These are phyloP conservation scores for Caryopteris hybrid DNA, from an alignment of 305 asterid genomes.

Conservation along the genomic window DNA sequence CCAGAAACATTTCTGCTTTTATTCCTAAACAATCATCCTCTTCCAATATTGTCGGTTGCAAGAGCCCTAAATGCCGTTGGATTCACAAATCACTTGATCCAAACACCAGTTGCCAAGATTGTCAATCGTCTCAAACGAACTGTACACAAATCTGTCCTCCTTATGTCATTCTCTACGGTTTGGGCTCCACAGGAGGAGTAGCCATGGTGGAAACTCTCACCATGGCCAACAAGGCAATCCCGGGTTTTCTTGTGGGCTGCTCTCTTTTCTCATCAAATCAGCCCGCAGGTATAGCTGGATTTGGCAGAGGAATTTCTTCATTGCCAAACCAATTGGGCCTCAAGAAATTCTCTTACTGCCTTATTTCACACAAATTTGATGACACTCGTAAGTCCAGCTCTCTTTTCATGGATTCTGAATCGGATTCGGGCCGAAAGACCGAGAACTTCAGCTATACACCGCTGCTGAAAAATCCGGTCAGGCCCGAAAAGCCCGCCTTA, in stretches of 20 bases:
- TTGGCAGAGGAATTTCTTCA: constrained; percentile 67
- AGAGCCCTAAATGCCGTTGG: constrained; percentile 72
- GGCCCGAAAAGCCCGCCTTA: constrained; percentile 26
- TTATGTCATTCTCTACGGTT: constrained; percentile 60
- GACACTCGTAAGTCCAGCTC: constrained; percentile 41
- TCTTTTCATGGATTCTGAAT: constrained; percentile 43
- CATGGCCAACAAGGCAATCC: constrained; percentile 32
- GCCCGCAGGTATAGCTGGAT: constrained; percentile 87
- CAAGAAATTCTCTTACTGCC: constrained; percentile 72
- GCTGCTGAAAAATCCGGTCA: constrained; percentile 37
- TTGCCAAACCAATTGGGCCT: constrained; percentile 62
- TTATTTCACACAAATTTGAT: constrained; percentile 61
- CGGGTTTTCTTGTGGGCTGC: constrained; percentile 68
- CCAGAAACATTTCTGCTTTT: constrained; percentile 39
- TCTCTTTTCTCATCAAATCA: constrained; percentile 60
- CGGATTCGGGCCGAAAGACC: constrained; percentile 36
- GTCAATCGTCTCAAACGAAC: constrained; percentile 26
- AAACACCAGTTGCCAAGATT: constrained; percentile 40
- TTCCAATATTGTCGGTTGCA: constrained; percentile 57
- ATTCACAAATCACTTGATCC: constrained; percentile 51
- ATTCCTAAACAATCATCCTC: constrained; percentile 75
- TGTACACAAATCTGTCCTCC: constrained; percentile 79
- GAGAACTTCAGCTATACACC: constrained; percentile 44
- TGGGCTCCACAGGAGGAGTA: constrained; percentile 75
- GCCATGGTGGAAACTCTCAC: constrained; percentile 60